Conservation (phyloP, 2,329 filamentous ascomycete species). For the Phyllosticta citrichinensis region DNA sequence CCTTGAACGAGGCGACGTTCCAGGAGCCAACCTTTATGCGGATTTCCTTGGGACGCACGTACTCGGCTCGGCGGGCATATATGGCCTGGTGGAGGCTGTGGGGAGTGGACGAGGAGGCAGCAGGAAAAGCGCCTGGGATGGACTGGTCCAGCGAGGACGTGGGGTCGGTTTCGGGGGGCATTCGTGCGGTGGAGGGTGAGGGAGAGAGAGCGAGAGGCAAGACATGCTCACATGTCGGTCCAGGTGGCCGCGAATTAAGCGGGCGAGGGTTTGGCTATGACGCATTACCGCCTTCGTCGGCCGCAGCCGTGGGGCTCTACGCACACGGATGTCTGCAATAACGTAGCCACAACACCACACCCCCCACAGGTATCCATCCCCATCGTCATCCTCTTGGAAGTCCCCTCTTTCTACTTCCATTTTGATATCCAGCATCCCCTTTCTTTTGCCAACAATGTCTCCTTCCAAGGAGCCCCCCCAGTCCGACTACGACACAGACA, state of each 20-base stretch:
- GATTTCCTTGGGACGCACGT: conserved; percentile 62
- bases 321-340: too few relatives aligned
- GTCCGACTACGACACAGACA: conserved; percentile 46
- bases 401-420: neutral
- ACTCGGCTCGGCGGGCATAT: conserved; percentile 66
- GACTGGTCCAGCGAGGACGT: conserved; percentile 31
- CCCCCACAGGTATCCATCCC: too few relatives aligned
- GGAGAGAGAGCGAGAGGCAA: neutral
- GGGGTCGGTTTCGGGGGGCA: conserved; percentile 18
- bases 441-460: conserved; percentile 23
- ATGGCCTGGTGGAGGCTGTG: conserved; percentile 49
- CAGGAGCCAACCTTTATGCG: conserved; percentile 87
- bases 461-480: conserved; percentile 29
- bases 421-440: conserved; percentile 14
- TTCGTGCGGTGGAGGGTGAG: neutral
- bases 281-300: too few relatives aligned
- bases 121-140: conserved; percentile 41
- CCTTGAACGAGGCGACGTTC: conserved; percentile 82
- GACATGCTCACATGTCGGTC: neutral
- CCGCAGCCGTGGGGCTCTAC: too few relatives aligned
- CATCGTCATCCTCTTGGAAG: neutral
- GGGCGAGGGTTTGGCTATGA: too few relatives aligned
- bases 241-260: too few relatives aligned
- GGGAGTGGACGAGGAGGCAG: conserved; percentile 23
- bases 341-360: too few relatives aligned